Percentiles rank a stretch among this genome's conserved stretches.
These are phyloP conservation scores for Sphaerulina vaccinii DNA, from an alignment of 2,329 filamentous ascomycete genomes.

Conservation along the genomic window DNA sequence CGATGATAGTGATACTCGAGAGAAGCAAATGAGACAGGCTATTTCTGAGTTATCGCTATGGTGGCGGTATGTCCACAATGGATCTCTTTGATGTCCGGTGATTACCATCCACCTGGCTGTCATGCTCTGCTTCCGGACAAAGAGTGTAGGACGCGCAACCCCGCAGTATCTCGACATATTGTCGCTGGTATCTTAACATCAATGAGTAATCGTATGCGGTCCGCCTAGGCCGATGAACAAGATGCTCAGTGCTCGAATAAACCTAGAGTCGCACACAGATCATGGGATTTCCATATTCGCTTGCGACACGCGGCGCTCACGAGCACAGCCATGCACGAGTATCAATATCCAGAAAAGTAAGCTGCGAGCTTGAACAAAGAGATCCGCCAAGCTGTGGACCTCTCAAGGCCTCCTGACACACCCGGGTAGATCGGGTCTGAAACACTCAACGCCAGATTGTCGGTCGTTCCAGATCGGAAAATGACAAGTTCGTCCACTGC, in stretches of 20 bases:
- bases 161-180: slow-evolving; percentile 1
- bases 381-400: neutral
- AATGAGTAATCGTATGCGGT: neutral
- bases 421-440: slow-evolving; percentile 2
- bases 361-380: slow-evolving; percentile 1
- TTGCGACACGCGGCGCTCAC: neutral
- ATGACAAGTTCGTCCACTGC: slow-evolving; percentile 3
- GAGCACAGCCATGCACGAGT: neutral
- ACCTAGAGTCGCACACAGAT: neutral
- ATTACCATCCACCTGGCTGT: slow-evolving; percentile 23
- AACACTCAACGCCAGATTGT: slow-evolving; percentile 2
- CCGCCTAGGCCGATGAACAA: neutral
- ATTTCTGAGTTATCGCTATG: slow-evolving; percentile 20
- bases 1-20: slow-evolving; percentile 19
- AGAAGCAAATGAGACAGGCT: slow-evolving; percentile 21
- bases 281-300: neutral
- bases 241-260: neutral
- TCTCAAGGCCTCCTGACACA: neutral
- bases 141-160: slow-evolving; percentile 15
- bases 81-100: slow-evolving; percentile 27
- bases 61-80: slow-evolving; percentile 28
- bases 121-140: slow-evolving; percentile 30
- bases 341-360: neutral
- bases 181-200: neutral
- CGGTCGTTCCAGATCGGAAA: slow-evolving; percentile 13